A percentile compares a stretch with the other conserved stretches of the same genome.
These are phyloP conservation scores for Xenoacremonium recifei DNA, from an alignment of 2,329 filamentous ascomycete species.

Conservation along the genomic window DNA sequence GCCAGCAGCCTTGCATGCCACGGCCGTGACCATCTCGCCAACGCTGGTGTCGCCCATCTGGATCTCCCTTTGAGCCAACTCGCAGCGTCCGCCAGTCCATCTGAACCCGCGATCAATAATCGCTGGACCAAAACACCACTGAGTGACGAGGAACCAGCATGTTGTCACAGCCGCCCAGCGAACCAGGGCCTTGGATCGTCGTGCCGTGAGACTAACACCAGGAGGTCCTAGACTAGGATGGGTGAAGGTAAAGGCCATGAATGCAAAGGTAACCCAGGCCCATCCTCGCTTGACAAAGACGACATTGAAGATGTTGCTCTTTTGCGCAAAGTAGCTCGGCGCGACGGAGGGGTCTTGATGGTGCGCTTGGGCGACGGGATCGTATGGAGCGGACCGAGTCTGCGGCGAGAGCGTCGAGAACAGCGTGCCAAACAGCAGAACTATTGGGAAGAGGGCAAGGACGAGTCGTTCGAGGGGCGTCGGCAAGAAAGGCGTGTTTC, in stretches of 20 bases:
- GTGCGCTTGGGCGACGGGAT: constrained; percentile 62
- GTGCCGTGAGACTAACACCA: constrained; percentile 22
- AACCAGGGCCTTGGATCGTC: constrained; percentile 54
- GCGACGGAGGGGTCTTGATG: constrained; percentile 51
- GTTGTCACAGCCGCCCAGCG: constrained; percentile 72
- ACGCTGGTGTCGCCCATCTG: constrained; percentile 45
- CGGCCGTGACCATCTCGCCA: constrained; percentile 62
- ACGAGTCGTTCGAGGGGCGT: constrained; percentile 65
- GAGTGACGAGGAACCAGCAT: constrained; percentile 84
- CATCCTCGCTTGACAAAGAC: constrained; percentile 95
- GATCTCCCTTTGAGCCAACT: constrained; percentile 51
- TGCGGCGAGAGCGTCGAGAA: constrained; percentile 77
- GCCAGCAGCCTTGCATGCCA: constrained; percentile 78
- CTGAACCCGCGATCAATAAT: constrained; percentile 87
- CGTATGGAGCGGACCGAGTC: constrained; percentile 63
- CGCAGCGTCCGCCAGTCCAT: constrained; percentile 84
- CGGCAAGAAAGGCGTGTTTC: constrained; percentile 62
- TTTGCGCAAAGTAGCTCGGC: constrained; percentile 89
- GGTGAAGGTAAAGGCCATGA: constrained; percentile 66
- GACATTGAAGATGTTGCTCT: constrained; percentile 88
- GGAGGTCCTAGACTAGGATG: constrained; percentile 52
- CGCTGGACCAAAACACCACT: constrained; percentile 93
- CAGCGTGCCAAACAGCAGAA: constrained; percentile 77
- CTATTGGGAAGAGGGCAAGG: constrained; percentile 70
- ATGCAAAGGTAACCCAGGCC: constrained; percentile 82